Evolutionary conservation across 2,329 filamentous ascomycete genomes (phyloP).

Genomic region (Trichoderma polysporum): DNA sequence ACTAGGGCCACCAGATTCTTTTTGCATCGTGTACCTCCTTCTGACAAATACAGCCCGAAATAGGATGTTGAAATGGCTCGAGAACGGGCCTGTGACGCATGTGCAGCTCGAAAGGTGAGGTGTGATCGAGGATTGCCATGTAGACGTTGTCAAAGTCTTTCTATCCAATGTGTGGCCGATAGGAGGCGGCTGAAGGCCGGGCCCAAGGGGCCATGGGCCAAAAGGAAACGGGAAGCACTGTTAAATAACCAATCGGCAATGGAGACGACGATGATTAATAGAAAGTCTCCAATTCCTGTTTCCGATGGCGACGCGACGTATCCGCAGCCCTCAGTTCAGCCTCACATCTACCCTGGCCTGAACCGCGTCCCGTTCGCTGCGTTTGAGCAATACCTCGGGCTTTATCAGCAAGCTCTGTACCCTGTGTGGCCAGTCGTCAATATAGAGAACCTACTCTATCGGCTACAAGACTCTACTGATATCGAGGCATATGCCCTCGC

Average conservation of each 20-base stretch:
- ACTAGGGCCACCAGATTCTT: neutral
- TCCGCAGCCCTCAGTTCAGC: neutral
- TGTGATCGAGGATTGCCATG: constrained; percentile 15
- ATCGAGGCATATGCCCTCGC: constrained; percentile 11
- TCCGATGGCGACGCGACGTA: neutral
- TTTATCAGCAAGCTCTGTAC: constrained; percentile 8
- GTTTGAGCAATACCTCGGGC: neutral
- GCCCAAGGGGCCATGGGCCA: constrained; percentile 7
- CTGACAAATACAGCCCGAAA: neutral
- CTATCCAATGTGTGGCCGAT: constrained; percentile 1
- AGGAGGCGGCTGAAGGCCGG: constrained; percentile 6
- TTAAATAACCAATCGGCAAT: neutral
- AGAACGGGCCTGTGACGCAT: constrained; percentile 8
- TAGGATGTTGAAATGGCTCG: constrained; percentile 4
- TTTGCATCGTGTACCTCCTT: neutral
- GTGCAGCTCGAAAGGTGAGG: constrained; percentile 10
- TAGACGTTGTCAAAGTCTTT: constrained; percentile 6
- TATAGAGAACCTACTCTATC: neutral
- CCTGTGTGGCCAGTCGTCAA: constrained; percentile 9
- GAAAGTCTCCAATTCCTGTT: neutral
- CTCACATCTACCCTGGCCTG: neutral
- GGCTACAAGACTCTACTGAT: neutral
- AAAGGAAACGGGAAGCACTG: constrained; percentile 3
- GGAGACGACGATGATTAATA: constrained; percentile 4
- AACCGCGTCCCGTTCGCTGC: neutral